Evolutionary conservation across 768 basidiomycete species (phyloP).

Genomic region (Mycena epipterygia): DNA sequence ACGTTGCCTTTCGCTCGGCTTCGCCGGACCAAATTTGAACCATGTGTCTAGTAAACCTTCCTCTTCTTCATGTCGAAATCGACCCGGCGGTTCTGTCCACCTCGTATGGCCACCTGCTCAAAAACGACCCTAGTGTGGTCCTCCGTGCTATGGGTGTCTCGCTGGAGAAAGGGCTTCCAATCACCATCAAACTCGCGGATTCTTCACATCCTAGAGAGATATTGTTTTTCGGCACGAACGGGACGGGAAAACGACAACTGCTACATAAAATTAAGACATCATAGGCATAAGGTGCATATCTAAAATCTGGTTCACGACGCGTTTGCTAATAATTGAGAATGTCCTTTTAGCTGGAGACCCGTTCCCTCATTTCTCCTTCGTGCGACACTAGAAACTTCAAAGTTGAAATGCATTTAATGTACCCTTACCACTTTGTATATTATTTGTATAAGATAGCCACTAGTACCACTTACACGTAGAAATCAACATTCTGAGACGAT

Average conservation of each 20-base stretch:
- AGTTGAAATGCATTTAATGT: too few relatives aligned
- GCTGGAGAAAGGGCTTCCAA: constrained; percentile 19
- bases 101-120: constrained; percentile 21
- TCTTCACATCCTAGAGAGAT: constrained; percentile 4
- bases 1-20: neutral
- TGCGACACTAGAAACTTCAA: too few relatives aligned
- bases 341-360: neutral
- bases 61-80: constrained; percentile 22
- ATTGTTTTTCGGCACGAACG: constrained; percentile 19
- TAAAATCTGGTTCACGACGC: neutral
- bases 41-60: constrained; percentile 5
- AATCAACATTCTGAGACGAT: too few relatives aligned
- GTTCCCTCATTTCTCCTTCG: too few relatives aligned
- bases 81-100: constrained; percentile 11
- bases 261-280: constrained; percentile 2
- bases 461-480: too few relatives aligned
- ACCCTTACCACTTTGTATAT: too few relatives aligned
- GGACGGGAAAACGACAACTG: constrained; percentile 6
- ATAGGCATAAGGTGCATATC: neutral
- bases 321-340: neutral
- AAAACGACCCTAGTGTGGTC: constrained; percentile 11
- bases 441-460: too few relatives aligned
- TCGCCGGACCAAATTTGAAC: neutral
- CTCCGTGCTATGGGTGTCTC: constrained; percentile 27
- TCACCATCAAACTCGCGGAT: constrained; percentile 21